Conservation (phyloP, 768 basidiomycete genomes). For the Calocera cornea region DNA sequence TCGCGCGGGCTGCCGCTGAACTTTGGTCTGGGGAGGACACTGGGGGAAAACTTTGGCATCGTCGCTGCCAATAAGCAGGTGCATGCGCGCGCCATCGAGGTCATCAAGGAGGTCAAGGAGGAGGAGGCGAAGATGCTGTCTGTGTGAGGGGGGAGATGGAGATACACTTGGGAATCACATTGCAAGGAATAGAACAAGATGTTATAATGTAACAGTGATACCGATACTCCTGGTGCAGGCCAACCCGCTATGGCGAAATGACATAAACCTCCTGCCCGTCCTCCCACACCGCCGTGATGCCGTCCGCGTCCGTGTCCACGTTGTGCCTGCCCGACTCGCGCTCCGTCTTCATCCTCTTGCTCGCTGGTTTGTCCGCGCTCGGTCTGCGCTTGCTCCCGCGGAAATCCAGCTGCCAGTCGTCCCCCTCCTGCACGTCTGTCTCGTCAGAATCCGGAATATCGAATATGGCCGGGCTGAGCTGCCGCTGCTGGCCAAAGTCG, state of each 20-base stretch:
- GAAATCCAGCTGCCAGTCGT: background rate
- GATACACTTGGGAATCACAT: constrained; percentile 4
- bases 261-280: background rate
- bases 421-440: background rate
- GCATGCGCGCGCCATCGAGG: constrained; percentile 55
- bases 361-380: background rate
- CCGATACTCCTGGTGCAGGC: background rate
- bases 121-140: constrained; percentile 18
- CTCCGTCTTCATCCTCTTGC: background rate
- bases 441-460: background rate
- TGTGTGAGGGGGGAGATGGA: background rate
- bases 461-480: background rate
- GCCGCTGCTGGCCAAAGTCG: background rate
- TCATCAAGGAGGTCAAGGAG: constrained; percentile 47
- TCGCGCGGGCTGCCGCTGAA: constrained; percentile 64
- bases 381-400: background rate
- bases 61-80: constrained; percentile 65
- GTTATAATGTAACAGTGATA: constrained; percentile 4
- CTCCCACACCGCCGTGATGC: background rate
- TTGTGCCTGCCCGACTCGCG: background rate
- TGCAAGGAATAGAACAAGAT: background rate
- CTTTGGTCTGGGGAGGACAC: constrained; percentile 74
- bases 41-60: constrained; percentile 78
- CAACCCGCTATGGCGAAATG: background rate
- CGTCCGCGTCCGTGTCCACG: background rate